Base-by-base conservation (phyloP, 768 basidiomycete species). In the Boletus speciosus region DNA sequence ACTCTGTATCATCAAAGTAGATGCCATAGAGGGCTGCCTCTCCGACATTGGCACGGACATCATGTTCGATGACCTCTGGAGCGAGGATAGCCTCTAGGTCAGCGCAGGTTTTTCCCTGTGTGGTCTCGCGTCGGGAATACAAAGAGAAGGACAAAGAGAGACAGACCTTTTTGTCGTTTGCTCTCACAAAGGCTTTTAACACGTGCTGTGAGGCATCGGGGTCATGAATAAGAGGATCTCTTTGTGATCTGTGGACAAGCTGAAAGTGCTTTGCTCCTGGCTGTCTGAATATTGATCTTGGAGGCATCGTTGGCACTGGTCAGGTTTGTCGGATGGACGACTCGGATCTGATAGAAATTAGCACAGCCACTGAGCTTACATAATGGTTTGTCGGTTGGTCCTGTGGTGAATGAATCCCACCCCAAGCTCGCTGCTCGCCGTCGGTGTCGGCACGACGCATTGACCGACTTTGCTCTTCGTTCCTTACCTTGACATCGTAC, bases 171-270 rank as follows among this genome's bases (percentile, higher is more conserved):
- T 79, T 83, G 19, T 73, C 69, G 67, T 92, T 93, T 49, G 80
- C 82, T 59, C 88, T 78, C 61, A 84, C 81, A 52, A 98, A 78
- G 7, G 84, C 79, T 66, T 92, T 96, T 43, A 98, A 78, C n/a
- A 99, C 94, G 68, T 93, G 86, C 57, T 84, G 81, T 48, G 85
- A 85, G 0, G 93, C 92, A 54, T 93, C 90, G 2, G 92, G 84
- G 63, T 98, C 95, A 65, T 98, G 88, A 59, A 94, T 93, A 46
- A 96, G 82, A 3, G 97, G 97, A 73, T 98, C 97, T 41, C 96
- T 77, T 65, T 94, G 94, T 8, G 95, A 98, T 55, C 97, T 82
- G 68, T 98, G 93, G 21, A 99, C 95, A 37, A 99, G 89, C 74
- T 98, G 95, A 63, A 96, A 98, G 68, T 98, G 95, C 65, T 86